Base-by-base conservation (phyloP, 768 basidiomycete species). In the Boletus tomentosulus region DNA sequence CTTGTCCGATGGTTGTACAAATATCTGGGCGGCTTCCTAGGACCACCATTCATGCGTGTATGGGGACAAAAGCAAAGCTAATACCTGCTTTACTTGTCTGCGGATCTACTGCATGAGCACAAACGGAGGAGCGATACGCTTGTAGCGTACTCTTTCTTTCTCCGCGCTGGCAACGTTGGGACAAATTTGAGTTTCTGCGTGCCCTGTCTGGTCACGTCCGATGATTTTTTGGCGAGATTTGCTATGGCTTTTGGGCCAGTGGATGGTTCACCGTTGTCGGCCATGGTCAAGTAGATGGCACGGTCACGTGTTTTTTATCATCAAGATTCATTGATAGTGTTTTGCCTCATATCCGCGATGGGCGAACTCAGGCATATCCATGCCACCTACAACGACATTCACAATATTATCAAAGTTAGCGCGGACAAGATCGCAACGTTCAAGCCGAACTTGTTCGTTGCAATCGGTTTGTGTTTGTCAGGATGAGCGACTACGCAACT, bases 361-460 rank as follows among this genome's bases (percentile, higher is more conserved):
- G 55, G 22, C 42, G 73, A 75, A 65, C 75, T 82, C 38, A 69
- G 85, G 63, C 89, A 91, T 66, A 62, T 80, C 67, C 84, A 76
- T 52, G 76, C 86, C 52, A 95, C 92, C 19, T 97, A 97, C 76
- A 95, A 96, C 63, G 87, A 96, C 48, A 85, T 96, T 51, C 94
- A 97, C 78, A 90, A 90, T 60, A 78, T 92, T 57, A 93, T 96
- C 62, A 84, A 84, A 62, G 74, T 71, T 12, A 76, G 78, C 2
- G 84, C 87, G 1, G 76, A 76, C 46, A 76, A 80, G 63, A 92
- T 98, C 62, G 86, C 84, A 31, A 68, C 85, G 43, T 98, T 95
- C 74, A 87, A 87, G 62, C 92, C 92, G n/a, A 84, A 92, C 68
- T 71, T 92, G 56, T 74, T 95, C 64, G 80, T 95, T 54, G 91